Base-by-base conservation (phyloP, 257 asterid species). In the Solanum ahanhuiri region DNA sequence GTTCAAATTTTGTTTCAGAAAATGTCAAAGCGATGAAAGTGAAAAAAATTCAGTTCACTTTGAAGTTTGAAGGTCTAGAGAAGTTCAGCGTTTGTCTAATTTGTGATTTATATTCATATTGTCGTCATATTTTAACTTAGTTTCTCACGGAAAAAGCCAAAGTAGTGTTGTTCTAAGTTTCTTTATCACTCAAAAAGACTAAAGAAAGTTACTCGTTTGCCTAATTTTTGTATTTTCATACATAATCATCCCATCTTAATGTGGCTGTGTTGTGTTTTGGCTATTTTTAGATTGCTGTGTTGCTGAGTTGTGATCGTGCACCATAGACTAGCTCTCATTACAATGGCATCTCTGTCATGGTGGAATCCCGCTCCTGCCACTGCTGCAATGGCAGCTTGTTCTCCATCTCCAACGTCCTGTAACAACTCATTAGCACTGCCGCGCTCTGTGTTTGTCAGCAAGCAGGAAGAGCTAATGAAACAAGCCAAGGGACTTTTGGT, bases 301-400 rank as follows among this genome's bases (percentile, higher is more conserved):
- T 48, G 39, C 84, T 30, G 84, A 51, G 67, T 81, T 11, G 67
- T 79, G 64, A 79, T 79, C 17, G 84, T 79, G 67, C 67, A 15
- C 18, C 84, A 30, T 28, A 48, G 11, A 28, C 67, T 18, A 48
- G 43, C 41, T 45, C 41, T 79, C 2, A 0, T 72, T 39, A 33
- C 12, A 6, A 85, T 85, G 87, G 71, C 83, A 58, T 85, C 87
- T 69, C 83, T 85, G 17, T 70, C 87, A 48, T 71, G 87, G 87
- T 85, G 87, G 83, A 57, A 2, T 51, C 71, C 87, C 2, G 10
- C 83, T 58, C 83, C 87, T 8, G 15, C 83, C 2, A 6, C 83
- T 58, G 72, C 87, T 7, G 15, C 83, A 23, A 85, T 45, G 83
- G 20, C 73, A 48, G 23, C 82, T 22, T 71, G 64, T 71, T 63